Conservation (phyloP, 371 early-diverging fungal species). For the Apophysomyces variabilis region DNA sequence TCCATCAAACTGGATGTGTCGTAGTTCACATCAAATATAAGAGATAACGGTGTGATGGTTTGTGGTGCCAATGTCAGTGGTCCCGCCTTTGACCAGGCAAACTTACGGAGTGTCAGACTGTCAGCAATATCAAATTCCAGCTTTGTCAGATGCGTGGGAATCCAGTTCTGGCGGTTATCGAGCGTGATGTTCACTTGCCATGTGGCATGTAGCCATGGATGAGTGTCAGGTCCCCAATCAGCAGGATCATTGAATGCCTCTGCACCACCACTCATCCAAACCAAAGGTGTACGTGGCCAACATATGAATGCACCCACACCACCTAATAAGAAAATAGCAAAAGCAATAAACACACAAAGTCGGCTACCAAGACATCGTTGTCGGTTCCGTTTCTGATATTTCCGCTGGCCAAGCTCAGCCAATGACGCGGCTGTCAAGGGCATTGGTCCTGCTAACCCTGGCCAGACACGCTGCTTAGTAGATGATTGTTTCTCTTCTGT, state of each 20-base stretch:
- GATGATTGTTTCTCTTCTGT: not conserved
- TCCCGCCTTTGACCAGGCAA: constrained; percentile 20
- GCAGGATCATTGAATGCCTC: constrained; percentile 19
- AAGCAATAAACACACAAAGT: constrained; percentile 21
- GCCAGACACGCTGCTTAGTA: not conserved
- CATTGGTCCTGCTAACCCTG: constrained; percentile 15
- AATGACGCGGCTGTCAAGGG: constrained; percentile 16
- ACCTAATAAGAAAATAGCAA: constrained; percentile 20
- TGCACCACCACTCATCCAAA: constrained; percentile 22
- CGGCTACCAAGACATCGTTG: constrained; percentile 15
- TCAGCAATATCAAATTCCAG: constrained; percentile 20
- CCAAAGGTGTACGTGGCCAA: constrained; percentile 32
- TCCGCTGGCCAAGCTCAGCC: constrained; percentile 14
- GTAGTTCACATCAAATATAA: constrained; percentile 14
- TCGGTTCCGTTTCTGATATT: constrained; percentile 12
- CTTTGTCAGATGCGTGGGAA: constrained; percentile 28
- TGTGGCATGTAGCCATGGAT: constrained; percentile 21
- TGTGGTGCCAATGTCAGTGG: constrained; percentile 16
- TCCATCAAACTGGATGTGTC: constrained; percentile 20
- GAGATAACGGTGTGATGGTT: constrained; percentile 11
- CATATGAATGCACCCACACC: constrained; percentile 30
- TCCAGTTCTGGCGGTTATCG: constrained; percentile 34
- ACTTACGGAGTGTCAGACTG: constrained; percentile 16
- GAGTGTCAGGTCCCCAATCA: constrained; percentile 32
- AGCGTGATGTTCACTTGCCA: constrained; percentile 40